A percentile compares a stretch with the other conserved stretches of the same genome.
Evolutionary conservation across 2,329 filamentous ascomycete genomes (phyloP).

Genomic region (Fusarium ambrosium): DNA sequence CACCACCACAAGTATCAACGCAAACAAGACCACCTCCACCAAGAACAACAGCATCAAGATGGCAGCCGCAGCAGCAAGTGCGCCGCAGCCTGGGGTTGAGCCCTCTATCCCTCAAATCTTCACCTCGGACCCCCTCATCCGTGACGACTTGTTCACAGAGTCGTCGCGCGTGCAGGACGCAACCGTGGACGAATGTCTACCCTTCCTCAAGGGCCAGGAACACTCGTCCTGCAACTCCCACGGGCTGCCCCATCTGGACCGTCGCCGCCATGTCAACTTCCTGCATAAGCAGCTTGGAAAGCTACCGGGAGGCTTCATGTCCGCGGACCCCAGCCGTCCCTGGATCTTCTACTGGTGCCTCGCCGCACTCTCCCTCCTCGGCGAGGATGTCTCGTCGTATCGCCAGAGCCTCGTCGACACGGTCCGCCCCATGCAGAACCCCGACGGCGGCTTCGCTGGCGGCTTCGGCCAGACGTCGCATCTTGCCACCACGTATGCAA

Average conservation of each 20-base stretch:
- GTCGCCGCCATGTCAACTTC: constrained; percentile 72
- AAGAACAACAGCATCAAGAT: constrained; percentile 17
- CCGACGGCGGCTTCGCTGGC: constrained; percentile 88
- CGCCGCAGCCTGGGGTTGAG: constrained; percentile 22
- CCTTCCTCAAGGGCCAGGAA: constrained; percentile 71
- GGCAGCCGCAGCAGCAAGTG: constrained; percentile 25
- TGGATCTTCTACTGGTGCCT: constrained; percentile 97
- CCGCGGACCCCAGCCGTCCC: constrained; percentile 87
- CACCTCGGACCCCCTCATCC: constrained; percentile 70
- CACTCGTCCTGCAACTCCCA: constrained; percentile 73
- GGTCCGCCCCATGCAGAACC: constrained; percentile 85
- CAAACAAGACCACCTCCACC: constrained; percentile 14
- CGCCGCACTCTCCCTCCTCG: constrained; percentile 79
- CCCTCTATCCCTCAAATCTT: constrained; percentile 68
- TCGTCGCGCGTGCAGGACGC: constrained; percentile 77
- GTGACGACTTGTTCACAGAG: constrained; percentile 75
- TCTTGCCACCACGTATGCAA: constrained; percentile 89
- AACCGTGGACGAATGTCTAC: constrained; percentile 77
- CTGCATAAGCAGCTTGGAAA: constrained; percentile 69
- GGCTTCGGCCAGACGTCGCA: constrained; percentile 93
- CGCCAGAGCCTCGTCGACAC: constrained; percentile 79
- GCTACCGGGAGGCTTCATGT: constrained; percentile 78
- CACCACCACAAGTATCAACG: constrained; percentile 9
- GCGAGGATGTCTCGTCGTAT: constrained; percentile 78
- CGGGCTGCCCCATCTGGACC: constrained; percentile 82